Base-by-base conservation (phyloP, 2,329 filamentous ascomycete species). In the Xylaria sp. region DNA sequence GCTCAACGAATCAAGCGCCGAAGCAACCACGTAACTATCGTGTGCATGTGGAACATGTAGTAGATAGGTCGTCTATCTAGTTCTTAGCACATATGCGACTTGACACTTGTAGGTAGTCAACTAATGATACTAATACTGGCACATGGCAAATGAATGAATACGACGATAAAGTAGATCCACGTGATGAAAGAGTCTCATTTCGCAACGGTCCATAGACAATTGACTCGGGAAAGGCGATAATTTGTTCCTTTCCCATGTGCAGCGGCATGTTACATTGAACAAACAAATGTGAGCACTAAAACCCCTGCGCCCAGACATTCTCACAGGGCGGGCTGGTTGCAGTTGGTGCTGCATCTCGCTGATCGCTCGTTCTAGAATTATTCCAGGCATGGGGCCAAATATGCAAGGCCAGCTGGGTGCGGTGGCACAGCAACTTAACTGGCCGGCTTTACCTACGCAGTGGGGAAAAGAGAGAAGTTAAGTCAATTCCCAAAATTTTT, bases 301-400 rank as follows among this genome's bases (percentile, higher is more conserved):
- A 37, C 8, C 34, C 34, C 10, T 9, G 34, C 10, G 7, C 41
- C 41, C 15, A 18, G 13, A 3, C 1, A 15, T 46, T n/a, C 15
- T 18, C 18, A 25, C 23, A 25, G 23, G 23, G 23, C 23, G 23
- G 23, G 13, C 15, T n/a, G 18, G 6, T n/a, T 46, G 41, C 41
- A 46, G 6, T 46, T 46, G 41, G 41, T 46, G 41, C 41, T 46
- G 15, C 18, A 7, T 18, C 6, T 8, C 12, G 52, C 31, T 55
- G 18, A 37, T 37, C 18, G 9, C 46, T 55, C 37, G 28, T 55
- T 55, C 52, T 55, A 55, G 52, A 55, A 55, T 58, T n/a, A 58
- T 28, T 46, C 23, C 23, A 46, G 5, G 9, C 31, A 9, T 46
- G 56, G 37, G 12, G 56, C 23, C 13, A 25, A 46, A 58, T 28